A percentile compares a stretch with the other conserved stretches of the same genome.
Evolutionary conservation across 345 rosid species (phyloP).

Genomic region (Eucalyptus curtisii): DNA sequence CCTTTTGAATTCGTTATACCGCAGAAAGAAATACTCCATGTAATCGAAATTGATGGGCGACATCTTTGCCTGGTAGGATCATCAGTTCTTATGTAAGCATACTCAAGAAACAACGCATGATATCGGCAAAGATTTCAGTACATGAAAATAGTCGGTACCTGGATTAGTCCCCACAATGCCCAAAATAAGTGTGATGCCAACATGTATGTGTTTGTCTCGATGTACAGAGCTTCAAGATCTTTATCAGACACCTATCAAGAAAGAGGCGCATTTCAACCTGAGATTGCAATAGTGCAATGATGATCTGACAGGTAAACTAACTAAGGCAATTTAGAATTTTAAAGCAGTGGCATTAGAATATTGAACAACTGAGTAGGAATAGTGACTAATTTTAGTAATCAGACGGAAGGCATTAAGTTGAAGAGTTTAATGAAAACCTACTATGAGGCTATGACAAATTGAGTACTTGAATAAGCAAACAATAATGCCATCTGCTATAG

Average conservation of each 20-base stretch:
- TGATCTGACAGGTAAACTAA: background rate
- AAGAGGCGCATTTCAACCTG: background rate
- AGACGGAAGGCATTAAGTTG: no score
- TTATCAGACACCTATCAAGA: constrained; percentile 34
- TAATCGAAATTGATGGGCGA: constrained; percentile 88
- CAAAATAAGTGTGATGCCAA: constrained; percentile 78
- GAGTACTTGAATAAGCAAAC: background rate
- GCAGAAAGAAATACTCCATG: constrained; percentile 69
- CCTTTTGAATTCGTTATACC: constrained; percentile 76
- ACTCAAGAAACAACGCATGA: background rate
- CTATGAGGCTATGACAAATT: background rate
- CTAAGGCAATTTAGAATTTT: background rate
- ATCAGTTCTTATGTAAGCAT: background rate
- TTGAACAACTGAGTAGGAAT: background rate
- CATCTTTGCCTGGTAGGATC: constrained; percentile 66
- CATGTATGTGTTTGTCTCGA: constrained; percentile 66
- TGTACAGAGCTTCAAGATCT: constrained; percentile 51
- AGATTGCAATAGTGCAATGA: background rate
- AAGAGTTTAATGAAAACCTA: background rate
- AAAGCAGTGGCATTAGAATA: background rate
- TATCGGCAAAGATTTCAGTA: background rate
- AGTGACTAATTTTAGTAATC: background rate
- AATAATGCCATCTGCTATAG: background rate
- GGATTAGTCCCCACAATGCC: constrained; percentile 95
- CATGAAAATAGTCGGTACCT: constrained; percentile 26